Conservation (phyloP, 177 flowering plant species). For the Vitis hybrid region DNA sequence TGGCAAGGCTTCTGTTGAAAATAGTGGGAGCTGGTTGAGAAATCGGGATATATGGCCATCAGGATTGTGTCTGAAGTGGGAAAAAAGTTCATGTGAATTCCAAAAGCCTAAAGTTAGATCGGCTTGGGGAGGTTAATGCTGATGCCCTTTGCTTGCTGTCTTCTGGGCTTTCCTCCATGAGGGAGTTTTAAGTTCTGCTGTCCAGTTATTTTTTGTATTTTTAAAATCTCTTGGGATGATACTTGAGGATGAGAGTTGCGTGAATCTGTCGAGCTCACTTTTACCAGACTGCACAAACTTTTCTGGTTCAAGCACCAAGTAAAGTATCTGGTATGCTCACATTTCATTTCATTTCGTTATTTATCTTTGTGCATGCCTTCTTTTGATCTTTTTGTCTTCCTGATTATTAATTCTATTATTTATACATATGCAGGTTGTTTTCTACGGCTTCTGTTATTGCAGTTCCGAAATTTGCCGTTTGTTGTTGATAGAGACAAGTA, state of each 20-base stretch:
- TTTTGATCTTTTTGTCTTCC: background rate
- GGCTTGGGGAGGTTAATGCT: background rate
- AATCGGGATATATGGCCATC: background rate
- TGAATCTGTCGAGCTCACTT: background rate
- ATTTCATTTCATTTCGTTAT: background rate
- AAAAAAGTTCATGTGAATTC: slow-evolving; percentile 1
- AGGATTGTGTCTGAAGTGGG: slow-evolving; percentile 12
- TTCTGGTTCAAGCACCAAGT: slow-evolving; percentile 3
- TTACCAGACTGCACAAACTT: background rate
- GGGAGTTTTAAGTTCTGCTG: background rate
- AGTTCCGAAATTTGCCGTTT: background rate
- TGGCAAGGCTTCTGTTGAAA: background rate
- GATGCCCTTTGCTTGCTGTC: background rate
- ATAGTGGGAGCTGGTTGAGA: slow-evolving; percentile 1
- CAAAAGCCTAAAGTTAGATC: background rate
- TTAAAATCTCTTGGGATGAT: slow-evolving; percentile 7
- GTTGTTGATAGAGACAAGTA: slow-evolving; percentile 10
- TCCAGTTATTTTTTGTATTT: background rate
- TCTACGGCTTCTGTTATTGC: background rate
- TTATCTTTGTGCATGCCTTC: too few relatives aligned
- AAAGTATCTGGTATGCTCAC: slow-evolving; percentile 18
- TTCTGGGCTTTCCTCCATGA: background rate
- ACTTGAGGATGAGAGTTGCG: slow-evolving; percentile 12
- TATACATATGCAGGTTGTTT: slow-evolving; percentile 18
- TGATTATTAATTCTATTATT: background rate